Evolutionary conservation across 1,284 basidiomycete species (phyloP).

Genomic region (Hortiboletus rubellus): DNA sequence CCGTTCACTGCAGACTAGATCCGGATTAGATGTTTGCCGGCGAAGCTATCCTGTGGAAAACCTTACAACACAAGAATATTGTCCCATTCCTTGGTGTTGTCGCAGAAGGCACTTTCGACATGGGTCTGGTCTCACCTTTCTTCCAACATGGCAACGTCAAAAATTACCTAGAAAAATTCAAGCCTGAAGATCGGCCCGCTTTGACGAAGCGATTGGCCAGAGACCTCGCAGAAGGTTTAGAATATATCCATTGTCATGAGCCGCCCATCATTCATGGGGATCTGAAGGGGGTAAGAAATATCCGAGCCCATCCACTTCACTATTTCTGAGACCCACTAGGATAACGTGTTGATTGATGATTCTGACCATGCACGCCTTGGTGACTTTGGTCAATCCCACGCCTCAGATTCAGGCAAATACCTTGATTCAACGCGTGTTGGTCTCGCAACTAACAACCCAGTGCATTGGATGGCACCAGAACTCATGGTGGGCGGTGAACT

Average conservation of each 20-base stretch:
- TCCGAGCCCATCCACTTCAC: background rate
- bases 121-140: slow-evolving; percentile 41
- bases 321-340: slow-evolving; percentile 22
- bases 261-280: slow-evolving; percentile 41
- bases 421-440: slow-evolving; percentile 31
- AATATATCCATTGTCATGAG: slow-evolving; percentile 36
- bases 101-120: slow-evolving; percentile 3
- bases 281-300: slow-evolving; percentile 37
- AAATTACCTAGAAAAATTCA: slow-evolving; percentile 21
- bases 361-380: slow-evolving; percentile 31
- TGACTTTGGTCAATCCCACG: slow-evolving; percentile 39
- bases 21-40: slow-evolving; percentile 25
- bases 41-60: slow-evolving; percentile 34
- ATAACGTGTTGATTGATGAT: slow-evolving; percentile 36
- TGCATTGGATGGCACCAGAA: slow-evolving; percentile 33
- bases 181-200: slow-evolving; percentile 20
- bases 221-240: slow-evolving; percentile 35
- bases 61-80: slow-evolving; percentile 29
- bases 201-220: slow-evolving; percentile 26
- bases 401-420: slow-evolving; percentile 25
- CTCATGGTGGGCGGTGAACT: slow-evolving; percentile 13
- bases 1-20: background rate
- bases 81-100: slow-evolving; percentile 30
- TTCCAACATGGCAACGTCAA: slow-evolving; percentile 38
- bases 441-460: slow-evolving; percentile 12